Conservation (phyloP, 768 basidiomycete genomes). For the Lentinula sp. region DNA sequence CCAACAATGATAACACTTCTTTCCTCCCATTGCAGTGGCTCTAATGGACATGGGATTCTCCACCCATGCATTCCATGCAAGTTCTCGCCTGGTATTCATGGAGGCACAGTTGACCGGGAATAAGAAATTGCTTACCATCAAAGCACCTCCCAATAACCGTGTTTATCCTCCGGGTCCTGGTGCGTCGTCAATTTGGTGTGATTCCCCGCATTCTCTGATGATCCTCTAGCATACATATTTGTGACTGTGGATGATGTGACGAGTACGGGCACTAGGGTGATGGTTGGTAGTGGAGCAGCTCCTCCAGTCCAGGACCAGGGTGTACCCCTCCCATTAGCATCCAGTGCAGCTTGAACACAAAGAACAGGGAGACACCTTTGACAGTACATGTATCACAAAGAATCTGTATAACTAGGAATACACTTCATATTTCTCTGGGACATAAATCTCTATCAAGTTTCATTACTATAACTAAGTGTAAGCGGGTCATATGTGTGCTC, state of each 20-base stretch:
- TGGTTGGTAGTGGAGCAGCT: slow-evolving; percentile 12
- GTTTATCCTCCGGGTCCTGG: slow-evolving; percentile 27
- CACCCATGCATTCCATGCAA: slow-evolving; percentile 29
- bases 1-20: not conserved
- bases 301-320: slow-evolving; percentile 12
- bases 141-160: slow-evolving; percentile 27
- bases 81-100: slow-evolving; percentile 26
- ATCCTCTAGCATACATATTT: slow-evolving; percentile 3
- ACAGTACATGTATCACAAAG: no score
- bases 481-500: no score
- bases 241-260: slow-evolving; percentile 13
- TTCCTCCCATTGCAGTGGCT: slow-evolving; percentile 16
- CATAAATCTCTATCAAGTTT: no score
- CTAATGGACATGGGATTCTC: slow-evolving; percentile 31
- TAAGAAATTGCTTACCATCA: slow-evolving; percentile 22
- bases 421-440: no score
- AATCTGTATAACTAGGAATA: no score
- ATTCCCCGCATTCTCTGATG: not conserved
- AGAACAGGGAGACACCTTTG: no score
- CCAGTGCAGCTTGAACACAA: not conserved
- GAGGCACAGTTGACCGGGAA: slow-evolving; percentile 20
- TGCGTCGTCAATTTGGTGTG: slow-evolving; percentile 1
- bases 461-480: no score
- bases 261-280: slow-evolving; percentile 10
- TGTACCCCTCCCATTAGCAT: not conserved